Evolutionary conservation across 129 eudicot genomes (phyloP).

Genomic region (Flaveria linearis): DNA sequence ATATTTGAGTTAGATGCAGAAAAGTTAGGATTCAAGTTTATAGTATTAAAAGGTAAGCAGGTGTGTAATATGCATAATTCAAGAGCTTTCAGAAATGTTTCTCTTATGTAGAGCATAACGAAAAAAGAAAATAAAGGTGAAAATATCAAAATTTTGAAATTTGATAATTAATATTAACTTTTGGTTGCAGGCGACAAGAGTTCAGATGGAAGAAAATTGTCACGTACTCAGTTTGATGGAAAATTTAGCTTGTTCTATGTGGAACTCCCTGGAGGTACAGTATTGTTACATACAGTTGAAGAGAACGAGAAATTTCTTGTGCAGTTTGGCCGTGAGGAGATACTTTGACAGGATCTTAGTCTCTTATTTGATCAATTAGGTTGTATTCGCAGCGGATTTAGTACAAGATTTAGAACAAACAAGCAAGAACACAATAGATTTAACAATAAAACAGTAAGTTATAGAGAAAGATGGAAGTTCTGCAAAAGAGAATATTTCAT

Average conservation of each 20-base stretch:
- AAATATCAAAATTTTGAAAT: background rate
- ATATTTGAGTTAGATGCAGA: slow-evolving; percentile 90
- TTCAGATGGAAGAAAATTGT: slow-evolving; percentile 49
- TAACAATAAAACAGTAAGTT: too few relatives aligned
- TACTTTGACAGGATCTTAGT: too few relatives aligned
- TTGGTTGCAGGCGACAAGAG: slow-evolving; percentile 43
- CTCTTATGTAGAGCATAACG: too few relatives aligned
- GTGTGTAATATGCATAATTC: slow-evolving; percentile 7
- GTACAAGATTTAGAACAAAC: too few relatives aligned
- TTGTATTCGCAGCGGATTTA: too few relatives aligned
- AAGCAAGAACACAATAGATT: too few relatives aligned
- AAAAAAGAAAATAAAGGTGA: background rate
- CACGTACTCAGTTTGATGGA: slow-evolving; percentile 52
- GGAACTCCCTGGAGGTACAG: slow-evolving; percentile 81
- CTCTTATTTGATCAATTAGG: too few relatives aligned
- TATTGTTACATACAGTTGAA: slow-evolving; percentile 60
- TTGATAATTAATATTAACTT: background rate
- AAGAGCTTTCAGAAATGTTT: slow-evolving; percentile 7
- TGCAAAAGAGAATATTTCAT: too few relatives aligned
- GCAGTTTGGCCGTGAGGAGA: slow-evolving; percentile 99
- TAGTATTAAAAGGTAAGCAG: slow-evolving; percentile 52
- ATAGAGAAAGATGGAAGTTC: too few relatives aligned
- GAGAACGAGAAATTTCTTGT: slow-evolving; percentile 84
- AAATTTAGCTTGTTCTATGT: slow-evolving; percentile 81
- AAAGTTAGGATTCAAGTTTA: slow-evolving; percentile 80